Base-by-base conservation (phyloP, 352 stramenopile genomes). In the Elongisporangium anandrum region DNA sequence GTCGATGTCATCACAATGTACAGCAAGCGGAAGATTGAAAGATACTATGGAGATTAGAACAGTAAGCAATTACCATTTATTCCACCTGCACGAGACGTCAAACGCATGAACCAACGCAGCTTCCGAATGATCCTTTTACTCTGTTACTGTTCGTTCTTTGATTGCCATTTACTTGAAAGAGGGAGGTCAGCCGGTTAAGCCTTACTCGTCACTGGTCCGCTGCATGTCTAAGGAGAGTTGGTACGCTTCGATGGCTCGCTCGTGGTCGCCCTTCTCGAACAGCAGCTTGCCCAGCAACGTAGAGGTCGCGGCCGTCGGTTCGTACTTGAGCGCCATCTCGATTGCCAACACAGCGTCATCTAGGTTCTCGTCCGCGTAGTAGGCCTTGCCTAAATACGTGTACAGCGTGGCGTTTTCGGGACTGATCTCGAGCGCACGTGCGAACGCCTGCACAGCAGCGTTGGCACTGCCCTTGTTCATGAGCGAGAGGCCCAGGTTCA, bases 191-290 rank as follows among this genome's bases (percentile, higher is more conserved):
- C 24, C 3, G 4, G 24, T n/a, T n/a, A n/a, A n/a, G 24, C 24
- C 24, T 34, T 34, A 34, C n/a, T 49, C 26, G 29, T 60, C 47
- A 65, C n/a, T 39, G 41, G 17, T 65, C 21, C 55, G 50, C 54
- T 90, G 79, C 67, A 88, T 84, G 66, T 86, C 75, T 54, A 95
- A 60, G 16, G 86, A 93, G 55, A 86, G 85, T 64, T 95, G 84
- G 61, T 95, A 95, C 38, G 86, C 86, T 52, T 82, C 75, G 55
- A 95, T 94, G 52, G 86, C 86, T 51, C 87, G 87, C 65, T 95
- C 84, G 61, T 92, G 81, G 69, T 95, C 86, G 10, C 86, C 86
- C 60, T 92, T 93, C 57, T 95, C 86, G 54, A 94, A 95, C 24
- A 94, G 65, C 52, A 95, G 92, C 67, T 95, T 94, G 54, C 86